Evolutionary conservation across 805 yeast species (phyloP), one percentile per base, ranked within the genome.

Genomic region (Monosporozyma aerobia): DNA sequence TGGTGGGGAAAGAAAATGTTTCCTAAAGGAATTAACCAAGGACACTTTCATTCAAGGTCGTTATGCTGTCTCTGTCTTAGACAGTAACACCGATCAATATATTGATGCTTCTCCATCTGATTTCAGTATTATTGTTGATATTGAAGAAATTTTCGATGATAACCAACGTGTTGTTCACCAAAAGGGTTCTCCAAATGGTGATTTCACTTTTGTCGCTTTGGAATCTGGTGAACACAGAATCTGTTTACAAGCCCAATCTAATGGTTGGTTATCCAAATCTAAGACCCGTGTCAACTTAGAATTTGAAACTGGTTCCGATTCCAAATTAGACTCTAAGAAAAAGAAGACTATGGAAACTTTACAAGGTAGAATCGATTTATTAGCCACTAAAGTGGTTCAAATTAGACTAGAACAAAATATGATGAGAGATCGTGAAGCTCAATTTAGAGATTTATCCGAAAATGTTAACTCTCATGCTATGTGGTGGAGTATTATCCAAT

Each of bases 221-320:
- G 90, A 83, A 57, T 73, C 85, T 16, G 94, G 94, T 60, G 92
- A 85, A 63, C 92, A 85, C 71, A 81, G 80, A 69, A 79, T 85
- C 65, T 85, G 94, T 69, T 73, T 85, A 56, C 74, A 72, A 56
- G 74, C 76, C n/a, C 73, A 71, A 53, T 64, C 72, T 6, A 67
- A 64, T 14, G 88, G 86, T 51, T 85, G 90, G 82, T 75, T 86
- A 62, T 74, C 79, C 54, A 78, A 79, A 62, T 73, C 75, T 58
- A 73, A 72, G 53, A 79, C 83, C 53, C 76, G 82, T 62, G 73
- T 83, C 51, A 76, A 77, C 54, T 77, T 85, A 53, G 88, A 84
- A 56, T 75, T 85, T 60, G 82, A 79, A 45, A 75, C 82, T 54
- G 92, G 90, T 27, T 80, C 83, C 47, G 82, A 85, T 56, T 68